Conservation (phyloP, 2,329 filamentous ascomycete genomes). For the Calycina herbarum region DNA sequence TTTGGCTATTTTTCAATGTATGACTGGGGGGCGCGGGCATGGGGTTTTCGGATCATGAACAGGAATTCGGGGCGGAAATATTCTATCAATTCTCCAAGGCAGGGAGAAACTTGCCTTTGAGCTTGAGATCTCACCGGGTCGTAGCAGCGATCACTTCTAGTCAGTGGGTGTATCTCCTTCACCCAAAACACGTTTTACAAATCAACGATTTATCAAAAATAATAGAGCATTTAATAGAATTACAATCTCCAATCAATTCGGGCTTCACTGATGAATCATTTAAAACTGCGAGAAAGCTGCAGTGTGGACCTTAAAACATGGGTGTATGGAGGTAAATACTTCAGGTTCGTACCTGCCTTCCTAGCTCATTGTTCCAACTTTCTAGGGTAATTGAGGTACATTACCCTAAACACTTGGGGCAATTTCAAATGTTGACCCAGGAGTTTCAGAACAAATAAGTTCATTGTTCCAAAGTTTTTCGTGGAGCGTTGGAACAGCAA, state of each 20-base stretch:
- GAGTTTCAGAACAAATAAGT: too few relatives aligned
- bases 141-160: not conserved
- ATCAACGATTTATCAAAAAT: conserved; percentile 1
- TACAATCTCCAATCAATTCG: not conserved
- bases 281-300: too few relatives aligned
- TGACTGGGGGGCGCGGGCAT: not conserved
- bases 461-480: too few relatives aligned
- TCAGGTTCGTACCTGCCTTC: too few relatives aligned
- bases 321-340: too few relatives aligned
- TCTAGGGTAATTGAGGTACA: too few relatives aligned
- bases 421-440: too few relatives aligned
- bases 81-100: not conserved
- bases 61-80: not conserved
- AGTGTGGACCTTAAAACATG: too few relatives aligned
- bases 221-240: conserved; percentile 2
- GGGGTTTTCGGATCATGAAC: not conserved
- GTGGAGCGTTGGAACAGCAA: too few relatives aligned
- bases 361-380: too few relatives aligned
- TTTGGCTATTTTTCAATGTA: not conserved
- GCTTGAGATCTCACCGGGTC: not conserved
- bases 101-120: not conserved
- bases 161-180: not conserved
- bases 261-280: too few relatives aligned
- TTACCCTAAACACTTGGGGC: too few relatives aligned
- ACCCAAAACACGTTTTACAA: not conserved